Conservation (phyloP, 805 yeast species). For the Groenewaldozyma tartarivorans region DNA sequence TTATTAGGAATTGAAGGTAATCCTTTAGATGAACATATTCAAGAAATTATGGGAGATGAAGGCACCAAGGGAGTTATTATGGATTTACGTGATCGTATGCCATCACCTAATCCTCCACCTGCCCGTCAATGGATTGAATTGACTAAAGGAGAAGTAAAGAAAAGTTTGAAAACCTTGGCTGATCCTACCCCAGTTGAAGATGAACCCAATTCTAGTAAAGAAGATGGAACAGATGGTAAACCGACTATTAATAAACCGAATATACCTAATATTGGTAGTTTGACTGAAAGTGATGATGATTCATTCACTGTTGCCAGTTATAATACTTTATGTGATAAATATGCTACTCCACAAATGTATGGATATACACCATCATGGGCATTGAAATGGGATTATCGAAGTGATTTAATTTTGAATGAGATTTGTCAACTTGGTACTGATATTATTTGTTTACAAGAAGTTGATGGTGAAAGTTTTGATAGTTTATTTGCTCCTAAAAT, state of each 20-base stretch:
- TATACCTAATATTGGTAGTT: too few relatives aligned
- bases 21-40: conserved; percentile 56
- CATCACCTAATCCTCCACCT: conserved; percentile 52
- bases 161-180: not conserved
- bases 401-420: conserved; percentile 65
- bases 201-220: not conserved
- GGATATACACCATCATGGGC: conserved; percentile 98
- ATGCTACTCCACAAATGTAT: conserved; percentile 86
- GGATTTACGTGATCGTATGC: conserved; percentile 74
- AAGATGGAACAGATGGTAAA: conserved; percentile 4
- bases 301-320: conserved; percentile 74
- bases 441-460: conserved; percentile 88
- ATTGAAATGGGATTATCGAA: conserved; percentile 83
- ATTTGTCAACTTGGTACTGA: conserved; percentile 58
- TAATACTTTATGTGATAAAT: conserved; percentile 90
- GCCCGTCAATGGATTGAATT: conserved; percentile 79
- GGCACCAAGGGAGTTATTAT: conserved; percentile 80
- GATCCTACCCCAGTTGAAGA: conserved; percentile 1
- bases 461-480: conserved; percentile 76
- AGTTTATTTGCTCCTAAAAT: conserved; percentile 78
- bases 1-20: conserved; percentile 93
- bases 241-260: conserved; percentile 2
- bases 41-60: conserved; percentile 61
- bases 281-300: conserved; percentile 1
- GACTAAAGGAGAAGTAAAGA: conserved; percentile 56